Percentiles rank a stretch among this genome's conserved stretches.
Conservation (phyloP, 768 basidiomycete genomes). For the Boletus vermiculosoides region DNA sequence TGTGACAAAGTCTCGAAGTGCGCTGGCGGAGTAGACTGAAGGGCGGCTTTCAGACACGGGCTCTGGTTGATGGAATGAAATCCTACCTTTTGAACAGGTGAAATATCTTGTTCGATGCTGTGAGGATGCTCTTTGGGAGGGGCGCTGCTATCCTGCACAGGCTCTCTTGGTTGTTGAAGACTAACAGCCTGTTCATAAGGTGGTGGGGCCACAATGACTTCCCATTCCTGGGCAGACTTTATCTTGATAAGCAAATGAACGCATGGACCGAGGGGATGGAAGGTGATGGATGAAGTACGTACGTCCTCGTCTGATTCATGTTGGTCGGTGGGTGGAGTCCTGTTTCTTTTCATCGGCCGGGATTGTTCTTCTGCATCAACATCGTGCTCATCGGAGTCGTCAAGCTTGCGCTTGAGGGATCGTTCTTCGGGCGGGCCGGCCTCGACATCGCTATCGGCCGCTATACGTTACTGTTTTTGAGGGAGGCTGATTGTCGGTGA, state of each 20-base stretch:
- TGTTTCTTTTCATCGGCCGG: constrained; percentile 37
- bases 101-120: neutral
- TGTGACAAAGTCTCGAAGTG: neutral
- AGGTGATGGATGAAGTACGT: constrained; percentile 10
- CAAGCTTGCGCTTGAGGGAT: constrained; percentile 35
- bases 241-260: constrained; percentile 23
- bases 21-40: constrained; percentile 12
- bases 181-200: constrained; percentile 23
- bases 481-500: constrained; percentile 30
- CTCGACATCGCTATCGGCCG: constrained; percentile 34
- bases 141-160: constrained; percentile 10
- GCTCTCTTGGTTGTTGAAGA: constrained; percentile 10
- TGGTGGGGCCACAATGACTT: constrained; percentile 33
- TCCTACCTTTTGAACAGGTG: constrained; percentile 18
- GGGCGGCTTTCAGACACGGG: constrained; percentile 9
- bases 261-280: neutral
- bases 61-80: neutral
- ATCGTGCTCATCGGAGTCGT: constrained; percentile 24
- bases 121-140: constrained; percentile 2
- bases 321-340: constrained; percentile 40
- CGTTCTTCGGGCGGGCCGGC: constrained; percentile 26
- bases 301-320: constrained; percentile 29
- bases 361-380: constrained; percentile 31
- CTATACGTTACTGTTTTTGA: constrained; percentile 28
- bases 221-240: constrained; percentile 30